Evolutionary conservation across 1,284 basidiomycete genomes (phyloP), one percentile per base, ranked within the genome.

Genomic region (Puccinia coronata): DNA sequence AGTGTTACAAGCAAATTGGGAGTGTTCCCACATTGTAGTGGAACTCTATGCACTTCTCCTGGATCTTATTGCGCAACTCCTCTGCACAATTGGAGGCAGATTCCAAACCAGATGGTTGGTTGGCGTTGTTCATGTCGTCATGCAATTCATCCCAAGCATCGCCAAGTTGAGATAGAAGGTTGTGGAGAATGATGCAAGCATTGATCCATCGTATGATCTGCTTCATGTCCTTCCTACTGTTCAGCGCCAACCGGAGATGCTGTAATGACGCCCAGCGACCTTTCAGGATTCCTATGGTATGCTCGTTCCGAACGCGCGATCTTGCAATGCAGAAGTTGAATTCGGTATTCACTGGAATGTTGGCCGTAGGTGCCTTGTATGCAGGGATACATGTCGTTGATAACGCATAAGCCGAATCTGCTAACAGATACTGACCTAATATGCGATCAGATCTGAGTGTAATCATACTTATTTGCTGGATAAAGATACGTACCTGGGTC

Each of bases 201-300:
- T 34, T 34, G 25, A 72, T 23, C 70, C 70, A 72, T 1, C 49
- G 41, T 2, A 31, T 34, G 18, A 51, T 43, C 8, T 43, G 43
- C 16, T 43, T 6, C 43, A 43, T 43, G 16, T 43, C 41, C 18
- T n/a, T 36, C 6, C 8, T 6, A 16, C 34, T 31, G 2, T 34
- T 16, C 2, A 53, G 6, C 16, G 11, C n/a, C n/a, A 72, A 16
- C 6, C 49, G 41, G 6, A 67, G 25, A n/a, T 67, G 39, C n/a
- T 67, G 65, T 1, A 67, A 39, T 3, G 65, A 67, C 2, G 73
- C 73, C 73, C 73, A 75, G 11, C 73, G 34, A 14, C 55, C 73
- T 63, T 75, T 75, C 20, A 75, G 59, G 14, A 75, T 63, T n/a
- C 74, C 74, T n/a, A 76, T 76, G 6, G 57, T 47, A n/a, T 76